Evolutionary conservation across 208 protist genomes (phyloP), one percentile per base, ranked within the genome.

Genomic region (Herpetomonas muscarum): DNA sequence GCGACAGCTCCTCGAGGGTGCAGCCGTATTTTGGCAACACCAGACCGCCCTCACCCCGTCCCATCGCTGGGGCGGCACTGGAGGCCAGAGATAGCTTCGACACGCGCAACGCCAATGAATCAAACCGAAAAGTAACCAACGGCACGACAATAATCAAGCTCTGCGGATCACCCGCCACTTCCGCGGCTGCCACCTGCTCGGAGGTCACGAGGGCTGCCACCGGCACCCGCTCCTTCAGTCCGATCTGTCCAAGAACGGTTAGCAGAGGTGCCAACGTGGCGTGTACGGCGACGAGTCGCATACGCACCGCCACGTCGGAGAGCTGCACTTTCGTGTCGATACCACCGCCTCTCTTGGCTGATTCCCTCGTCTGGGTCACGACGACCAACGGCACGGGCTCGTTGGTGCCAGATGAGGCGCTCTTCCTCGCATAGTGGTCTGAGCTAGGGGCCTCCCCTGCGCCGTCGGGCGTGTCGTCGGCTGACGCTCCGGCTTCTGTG

Each of bases 101-200:
- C 7, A 61, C 49, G 17, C 47, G 13, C 12, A 82, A 48, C 1
- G 30, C 15, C 19, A 78, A 42, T 49, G 63, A 54, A 28, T 78
- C 70, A 22, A 78, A 21, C 24, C 19, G 46, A n/a, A 77, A 15
- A 2, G 34, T 19, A 10, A 72, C 10, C 3, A 34, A 31, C 13
- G 76, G 67, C 17, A 72, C 36, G 28, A 67, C 41, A 44, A 75
- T 13, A 53, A 61, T 72, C 12, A 51, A 56, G 6, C 64, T 74
- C 15, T 61, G 19, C 19, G 53, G 29, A 19, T 29, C 5, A 0
- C 26, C 10, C 1, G 7, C 45, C 44, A n/a, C 24, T 9, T 22
- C 34, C 15, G 10, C 41, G 5, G 10, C 41, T 7, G 9, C 19
- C 15, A 19, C 41, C 9, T 22, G 5, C 41, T 9, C 5, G 5